Evolutionary conservation across 176 grass and related monocot species (phyloP).

Genomic region (Raddia distichophylla): DNA sequence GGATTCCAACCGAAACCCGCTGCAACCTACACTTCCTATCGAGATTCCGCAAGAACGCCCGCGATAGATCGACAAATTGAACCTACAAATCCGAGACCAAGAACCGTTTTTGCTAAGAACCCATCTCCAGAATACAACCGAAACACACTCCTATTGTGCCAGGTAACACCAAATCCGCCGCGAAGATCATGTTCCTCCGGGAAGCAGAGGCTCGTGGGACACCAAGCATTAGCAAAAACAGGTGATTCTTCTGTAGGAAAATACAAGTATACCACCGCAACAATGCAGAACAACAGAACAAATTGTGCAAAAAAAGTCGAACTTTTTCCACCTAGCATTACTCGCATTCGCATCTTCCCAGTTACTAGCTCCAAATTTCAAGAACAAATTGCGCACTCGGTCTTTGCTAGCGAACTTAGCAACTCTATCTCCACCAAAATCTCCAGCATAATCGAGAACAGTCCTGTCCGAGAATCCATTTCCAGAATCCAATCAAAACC

Average conservation of each 20-base stretch:
- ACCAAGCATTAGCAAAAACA: neutral
- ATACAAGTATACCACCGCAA: neutral
- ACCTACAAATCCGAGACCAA: neutral
- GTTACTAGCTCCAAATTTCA: conserved; percentile 10
- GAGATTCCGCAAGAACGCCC: neutral
- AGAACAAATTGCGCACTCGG: neutral
- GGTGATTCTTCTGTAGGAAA: neutral
- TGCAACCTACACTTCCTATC: conserved; percentile 8
- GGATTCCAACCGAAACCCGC: conserved; percentile 17
- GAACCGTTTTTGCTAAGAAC: conserved; percentile 6
- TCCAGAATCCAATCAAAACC: conserved; percentile 19
- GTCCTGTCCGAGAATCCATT: neutral
- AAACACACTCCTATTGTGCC: neutral
- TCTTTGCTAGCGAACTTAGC: neutral
- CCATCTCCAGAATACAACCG: neutral
- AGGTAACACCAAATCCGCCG: neutral
- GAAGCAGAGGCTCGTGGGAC: neutral
- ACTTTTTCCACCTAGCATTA: neutral
- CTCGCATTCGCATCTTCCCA: neutral
- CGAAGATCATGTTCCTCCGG: conserved; percentile 19
- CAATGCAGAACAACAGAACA: neutral
- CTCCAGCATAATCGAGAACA: conserved; percentile 3
- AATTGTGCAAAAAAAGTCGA: neutral
- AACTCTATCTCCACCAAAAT: neutral
- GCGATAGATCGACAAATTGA: neutral